These are phyloP conservation scores for Alternaria sp. DNA, from an alignment of 2,329 filamentous ascomycete genomes.

Conservation along the genomic window DNA sequence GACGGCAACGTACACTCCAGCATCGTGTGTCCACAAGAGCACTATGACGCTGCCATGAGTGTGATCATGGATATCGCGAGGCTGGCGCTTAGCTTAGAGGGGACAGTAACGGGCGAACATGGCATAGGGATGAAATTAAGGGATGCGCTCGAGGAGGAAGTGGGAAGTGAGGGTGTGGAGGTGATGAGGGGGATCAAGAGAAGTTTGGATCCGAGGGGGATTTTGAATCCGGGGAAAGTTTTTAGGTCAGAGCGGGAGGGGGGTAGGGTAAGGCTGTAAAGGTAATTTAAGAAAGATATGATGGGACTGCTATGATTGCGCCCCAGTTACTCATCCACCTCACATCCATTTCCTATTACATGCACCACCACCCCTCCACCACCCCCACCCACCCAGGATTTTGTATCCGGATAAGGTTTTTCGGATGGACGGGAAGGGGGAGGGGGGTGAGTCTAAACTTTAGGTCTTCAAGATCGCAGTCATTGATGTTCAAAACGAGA, in stretches of 20 bases:
- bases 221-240: constrained; percentile 69
- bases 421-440: no score
- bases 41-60: constrained; percentile 30
- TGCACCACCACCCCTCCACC: no score
- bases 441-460: no score
- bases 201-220: constrained; percentile 73
- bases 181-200: constrained; percentile 82
- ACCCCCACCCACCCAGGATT: no score
- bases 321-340: no score
- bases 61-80: constrained; percentile 69
- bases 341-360: no score
- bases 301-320: no score
- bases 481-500: no score
- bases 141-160: constrained; percentile 78
- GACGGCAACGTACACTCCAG: constrained; percentile 59
- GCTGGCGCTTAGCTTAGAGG: constrained; percentile 79
- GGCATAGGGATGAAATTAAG: constrained; percentile 82
- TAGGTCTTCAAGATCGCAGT: no score
- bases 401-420: constrained; percentile 68
- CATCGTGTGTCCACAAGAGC: constrained; percentile 36
- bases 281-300: no score
- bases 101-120: constrained; percentile 84
- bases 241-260: no score
- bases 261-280: no score
- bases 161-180: constrained; percentile 75